phyloP scores from a whole-genome alignment of 129 eudicot genomes.

The Artemisia tridentata region DNA sequence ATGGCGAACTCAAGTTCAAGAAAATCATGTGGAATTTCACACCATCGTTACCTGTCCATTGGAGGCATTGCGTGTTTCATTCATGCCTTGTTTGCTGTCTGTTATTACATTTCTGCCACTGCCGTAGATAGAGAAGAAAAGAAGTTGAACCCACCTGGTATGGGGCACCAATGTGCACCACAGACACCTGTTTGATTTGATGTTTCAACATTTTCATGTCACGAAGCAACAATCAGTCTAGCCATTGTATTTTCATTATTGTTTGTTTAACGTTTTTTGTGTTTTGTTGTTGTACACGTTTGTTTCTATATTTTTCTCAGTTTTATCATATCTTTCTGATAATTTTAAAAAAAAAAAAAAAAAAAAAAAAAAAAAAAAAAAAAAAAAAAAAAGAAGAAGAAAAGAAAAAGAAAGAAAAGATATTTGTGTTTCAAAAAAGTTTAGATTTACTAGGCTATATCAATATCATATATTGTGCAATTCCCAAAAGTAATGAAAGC shows the following conservation, averaged over 20 bases:
- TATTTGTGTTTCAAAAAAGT: neutral
- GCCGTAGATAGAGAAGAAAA: conserved; percentile 46
- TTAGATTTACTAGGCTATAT: too few species aligned
- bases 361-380: neutral
- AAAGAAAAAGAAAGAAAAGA: neutral
- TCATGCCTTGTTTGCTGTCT: conserved; percentile 69
- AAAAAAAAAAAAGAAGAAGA: neutral
- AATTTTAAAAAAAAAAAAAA: neutral
- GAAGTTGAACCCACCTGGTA: conserved; percentile 36
- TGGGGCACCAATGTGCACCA: conserved; percentile 17
- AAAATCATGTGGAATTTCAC: conserved; percentile 60
- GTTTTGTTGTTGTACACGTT: neutral
- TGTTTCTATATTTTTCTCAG: neutral
- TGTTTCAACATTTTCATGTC: neutral
- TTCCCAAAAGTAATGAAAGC: too few species aligned
- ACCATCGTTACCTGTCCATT: conserved; percentile 54
- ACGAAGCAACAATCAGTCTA: neutral
- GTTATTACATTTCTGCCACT: conserved; percentile 65
- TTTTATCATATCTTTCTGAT: neutral
- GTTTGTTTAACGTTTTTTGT: neutral
- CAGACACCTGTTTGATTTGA: conserved; percentile 25
- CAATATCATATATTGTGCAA: too few species aligned
- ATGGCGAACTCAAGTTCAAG: conserved; percentile 57
- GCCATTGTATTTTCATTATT: neutral
- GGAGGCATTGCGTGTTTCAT: conserved; percentile 80